Conservation (phyloP, 495 filamentous ascomycete species). For the Monascus purpureus region DNA sequence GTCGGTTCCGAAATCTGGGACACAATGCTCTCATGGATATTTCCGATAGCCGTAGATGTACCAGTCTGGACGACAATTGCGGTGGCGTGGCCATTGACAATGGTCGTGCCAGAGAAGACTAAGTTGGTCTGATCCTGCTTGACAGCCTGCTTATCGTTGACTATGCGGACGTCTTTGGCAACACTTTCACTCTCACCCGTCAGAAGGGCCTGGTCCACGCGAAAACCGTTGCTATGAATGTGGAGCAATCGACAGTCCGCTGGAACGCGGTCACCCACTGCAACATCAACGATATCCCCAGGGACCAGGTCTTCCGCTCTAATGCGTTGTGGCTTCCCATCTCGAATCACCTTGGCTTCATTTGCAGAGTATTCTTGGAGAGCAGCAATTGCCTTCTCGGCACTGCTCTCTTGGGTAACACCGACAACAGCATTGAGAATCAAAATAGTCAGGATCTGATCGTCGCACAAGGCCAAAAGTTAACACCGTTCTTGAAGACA, state of each 20-base stretch:
- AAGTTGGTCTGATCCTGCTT: slow-evolving; percentile 98
- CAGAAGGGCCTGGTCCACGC: slow-evolving; percentile 91
- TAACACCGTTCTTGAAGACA: slow-evolving; percentile 2
- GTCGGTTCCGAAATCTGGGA: slow-evolving; percentile 97
- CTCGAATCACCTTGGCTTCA: slow-evolving; percentile 81
- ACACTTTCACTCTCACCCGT: slow-evolving; percentile 98
- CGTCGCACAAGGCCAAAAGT: slow-evolving; percentile 3
- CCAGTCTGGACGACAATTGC: slow-evolving; percentile 90
- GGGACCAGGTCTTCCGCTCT: slow-evolving; percentile 94
- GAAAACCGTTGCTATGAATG: slow-evolving; percentile 94
- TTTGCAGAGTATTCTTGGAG: slow-evolving; percentile 99
- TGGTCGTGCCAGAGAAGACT: slow-evolving; percentile 96
- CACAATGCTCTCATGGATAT: slow-evolving; percentile 97
- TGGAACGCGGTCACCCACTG: slow-evolving; percentile 91
- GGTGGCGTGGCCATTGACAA: slow-evolving; percentile 86
- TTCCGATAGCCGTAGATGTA: slow-evolving; percentile 84
- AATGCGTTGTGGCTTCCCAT: slow-evolving; percentile 59
- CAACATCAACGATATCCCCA: slow-evolving; percentile 78
- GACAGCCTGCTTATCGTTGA: slow-evolving; percentile 73
- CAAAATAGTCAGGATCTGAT: slow-evolving; percentile 87
- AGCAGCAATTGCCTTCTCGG: slow-evolving; percentile 96
- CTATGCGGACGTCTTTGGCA: slow-evolving; percentile 55
- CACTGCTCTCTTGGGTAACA: slow-evolving; percentile 96
- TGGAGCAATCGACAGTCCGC: slow-evolving; percentile 85
- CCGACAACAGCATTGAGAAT: slow-evolving; percentile 95